A percentile compares a stretch with the other conserved stretches of the same genome.
Conservation (phyloP, 495 filamentous ascomycete genomes). For the Aspergillus kassunensis region DNA sequence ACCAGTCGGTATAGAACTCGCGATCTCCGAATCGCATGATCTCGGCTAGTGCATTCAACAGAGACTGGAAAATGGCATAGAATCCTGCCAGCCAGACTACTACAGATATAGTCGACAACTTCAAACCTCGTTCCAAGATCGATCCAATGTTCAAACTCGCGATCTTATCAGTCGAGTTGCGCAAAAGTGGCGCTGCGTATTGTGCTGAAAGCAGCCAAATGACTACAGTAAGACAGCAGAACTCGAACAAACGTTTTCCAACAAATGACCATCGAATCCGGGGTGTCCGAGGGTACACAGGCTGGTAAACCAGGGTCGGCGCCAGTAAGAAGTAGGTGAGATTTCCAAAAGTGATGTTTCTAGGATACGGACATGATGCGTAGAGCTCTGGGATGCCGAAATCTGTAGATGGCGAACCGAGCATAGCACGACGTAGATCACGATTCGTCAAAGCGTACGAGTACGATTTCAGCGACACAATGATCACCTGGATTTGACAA, state of each 20-base stretch:
- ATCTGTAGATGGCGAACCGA: conserved; percentile 55
- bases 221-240: conserved; percentile 68
- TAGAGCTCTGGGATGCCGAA: conserved; percentile 76
- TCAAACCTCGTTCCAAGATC: conserved; percentile 87
- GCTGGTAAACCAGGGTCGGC: conserved; percentile 93
- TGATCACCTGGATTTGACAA: conserved; percentile 85
- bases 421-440: conserved; percentile 83
- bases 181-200: conserved; percentile 84
- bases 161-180: conserved; percentile 84
- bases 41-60: conserved; percentile 87
- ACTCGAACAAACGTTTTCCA: conserved; percentile 72
- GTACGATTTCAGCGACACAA: conserved; percentile 92
- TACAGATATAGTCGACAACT: conserved; percentile 87
- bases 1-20: conserved; percentile 96
- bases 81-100: conserved; percentile 97
- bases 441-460: conserved; percentile 97
- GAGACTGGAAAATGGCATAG: conserved; percentile 89
- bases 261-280: conserved; percentile 84
- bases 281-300: conserved; percentile 80
- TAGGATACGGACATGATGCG: conserved; percentile 76
- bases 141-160: conserved; percentile 72
- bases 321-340: conserved; percentile 96
- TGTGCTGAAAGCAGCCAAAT: conserved; percentile 93
- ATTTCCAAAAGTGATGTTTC: conserved; percentile 83
- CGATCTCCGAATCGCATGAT: conserved; percentile 86